Percentiles rank a stretch among this genome's conserved stretches.
Evolutionary conservation across 1,139 yeast genomes (phyloP).

Genomic region (Geotrichum histeridarum): DNA sequence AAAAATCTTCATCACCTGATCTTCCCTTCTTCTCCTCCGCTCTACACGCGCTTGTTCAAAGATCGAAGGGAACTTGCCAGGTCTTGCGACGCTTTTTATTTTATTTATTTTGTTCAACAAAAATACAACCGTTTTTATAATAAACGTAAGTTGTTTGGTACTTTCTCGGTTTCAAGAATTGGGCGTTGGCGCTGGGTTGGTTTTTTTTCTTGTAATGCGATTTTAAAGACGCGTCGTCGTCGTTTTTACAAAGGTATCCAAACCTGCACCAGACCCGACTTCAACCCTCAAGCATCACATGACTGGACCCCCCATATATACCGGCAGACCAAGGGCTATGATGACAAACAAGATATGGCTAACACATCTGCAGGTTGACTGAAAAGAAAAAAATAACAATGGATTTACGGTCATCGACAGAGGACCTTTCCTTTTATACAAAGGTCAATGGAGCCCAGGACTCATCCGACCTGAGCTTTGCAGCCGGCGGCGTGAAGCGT

Average conservation of each 20-base stretch:
- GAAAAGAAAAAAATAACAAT: neutral
- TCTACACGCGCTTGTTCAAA: neutral
- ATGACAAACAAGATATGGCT: too few relatives aligned
- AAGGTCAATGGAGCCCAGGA: constrained; percentile 2
- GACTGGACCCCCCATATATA: neutral
- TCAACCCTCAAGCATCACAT: neutral
- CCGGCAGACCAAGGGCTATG: neutral
- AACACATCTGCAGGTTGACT: neutral
- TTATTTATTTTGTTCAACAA: too few relatives aligned
- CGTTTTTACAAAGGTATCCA: too few relatives aligned
- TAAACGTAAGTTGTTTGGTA: too few relatives aligned
- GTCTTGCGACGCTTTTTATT: too few relatives aligned
- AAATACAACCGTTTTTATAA: too few relatives aligned
- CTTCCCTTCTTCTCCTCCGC: neutral
- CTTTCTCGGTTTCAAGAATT: too few relatives aligned
- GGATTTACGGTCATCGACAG: constrained; percentile 2
- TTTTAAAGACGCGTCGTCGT: too few relatives aligned
- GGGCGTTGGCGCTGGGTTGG: too few relatives aligned
- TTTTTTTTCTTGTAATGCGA: too few relatives aligned
- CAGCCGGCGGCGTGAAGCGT: neutral
- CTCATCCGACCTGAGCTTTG: neutral
- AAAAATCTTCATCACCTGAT: neutral
- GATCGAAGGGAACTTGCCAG: too few relatives aligned
- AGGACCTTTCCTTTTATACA: constrained; percentile 3
- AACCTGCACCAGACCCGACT: too few relatives aligned